phyloP scores from a whole-genome alignment of 192 early-diverging fungal species.

The Phycomyces blakesleeanus region DNA sequence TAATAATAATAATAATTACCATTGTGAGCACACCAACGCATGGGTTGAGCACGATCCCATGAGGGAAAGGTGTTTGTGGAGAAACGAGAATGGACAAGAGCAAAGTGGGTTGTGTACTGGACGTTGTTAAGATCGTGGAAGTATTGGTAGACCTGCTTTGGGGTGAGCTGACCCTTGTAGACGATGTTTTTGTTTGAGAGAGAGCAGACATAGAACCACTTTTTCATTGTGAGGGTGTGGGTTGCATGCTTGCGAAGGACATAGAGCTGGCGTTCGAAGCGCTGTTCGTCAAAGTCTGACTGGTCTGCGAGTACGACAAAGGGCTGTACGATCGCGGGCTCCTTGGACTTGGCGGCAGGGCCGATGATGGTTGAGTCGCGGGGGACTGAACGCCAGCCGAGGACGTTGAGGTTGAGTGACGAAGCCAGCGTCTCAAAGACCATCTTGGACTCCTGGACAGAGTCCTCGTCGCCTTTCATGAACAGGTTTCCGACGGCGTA shows the following conservation, averaged over 20 bases:
- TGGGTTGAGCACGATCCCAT: slow-evolving; percentile 99
- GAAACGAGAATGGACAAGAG: slow-evolving; percentile 96
- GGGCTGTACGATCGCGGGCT: slow-evolving; percentile 91
- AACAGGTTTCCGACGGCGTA: slow-evolving; percentile 99
- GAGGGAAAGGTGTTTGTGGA: slow-evolving; percentile 99
- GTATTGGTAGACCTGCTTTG: slow-evolving; percentile 91
- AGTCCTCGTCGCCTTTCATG: slow-evolving; percentile 64
- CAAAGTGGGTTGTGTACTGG: slow-evolving; percentile 86
- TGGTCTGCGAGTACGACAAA: slow-evolving; percentile 67
- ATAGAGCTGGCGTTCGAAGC: slow-evolving; percentile 85
- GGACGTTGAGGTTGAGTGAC: slow-evolving; percentile 66
- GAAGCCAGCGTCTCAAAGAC: slow-evolving; percentile 80
- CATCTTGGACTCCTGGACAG: slow-evolving; percentile 65
- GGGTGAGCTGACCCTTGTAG: slow-evolving; percentile 96
- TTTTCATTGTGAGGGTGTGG: slow-evolving; percentile 77
- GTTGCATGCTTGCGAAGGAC: slow-evolving; percentile 87
- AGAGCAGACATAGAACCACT: slow-evolving; percentile 98
- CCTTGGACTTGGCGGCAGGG: slow-evolving; percentile 80
- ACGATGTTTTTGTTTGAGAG: slow-evolving; percentile 89
- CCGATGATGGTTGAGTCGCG: slow-evolving; percentile 84
- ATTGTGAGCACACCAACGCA: slow-evolving; percentile 98
- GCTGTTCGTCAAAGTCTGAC: slow-evolving; percentile 44
- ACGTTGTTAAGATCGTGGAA: slow-evolving; percentile 85
- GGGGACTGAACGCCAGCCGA: slow-evolving; percentile 91
- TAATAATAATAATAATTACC: slow-evolving; percentile 48